Evolutionary conservation across 805 yeast genomes (phyloP).

Genomic region (Pichia pseudocactophila): DNA sequence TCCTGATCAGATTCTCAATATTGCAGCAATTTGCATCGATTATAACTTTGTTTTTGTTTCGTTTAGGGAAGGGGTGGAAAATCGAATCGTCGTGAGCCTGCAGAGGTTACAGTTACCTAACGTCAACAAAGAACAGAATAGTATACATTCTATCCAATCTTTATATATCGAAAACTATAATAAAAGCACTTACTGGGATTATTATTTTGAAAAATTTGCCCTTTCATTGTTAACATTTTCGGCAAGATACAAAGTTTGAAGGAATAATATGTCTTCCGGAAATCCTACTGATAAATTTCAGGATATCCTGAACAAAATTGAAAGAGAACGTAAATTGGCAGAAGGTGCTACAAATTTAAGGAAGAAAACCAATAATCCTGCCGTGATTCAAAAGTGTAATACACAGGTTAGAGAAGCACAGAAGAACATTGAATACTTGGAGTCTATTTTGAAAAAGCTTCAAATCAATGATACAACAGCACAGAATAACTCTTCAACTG

Average conservation of each 20-base stretch:
- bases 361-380: constrained; percentile 66
- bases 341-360: constrained; percentile 79
- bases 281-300: constrained; percentile 30
- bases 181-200: too few relatives aligned
- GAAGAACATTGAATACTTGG: constrained; percentile 81
- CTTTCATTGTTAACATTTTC: too few relatives aligned
- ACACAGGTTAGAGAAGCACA: constrained; percentile 86
- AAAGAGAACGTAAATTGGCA: constrained; percentile 79
- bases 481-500: constrained; percentile 1
- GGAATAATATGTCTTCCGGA: constrained; percentile 19
- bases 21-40: too few relatives aligned
- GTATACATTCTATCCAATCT: too few relatives aligned
- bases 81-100: too few relatives aligned
- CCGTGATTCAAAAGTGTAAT: constrained; percentile 85
- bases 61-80: neutral
- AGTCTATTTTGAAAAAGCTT: constrained; percentile 63
- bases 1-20: too few relatives aligned
- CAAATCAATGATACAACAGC: constrained; percentile 15
- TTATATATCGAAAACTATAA: too few relatives aligned
- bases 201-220: too few relatives aligned
- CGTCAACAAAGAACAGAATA: too few relatives aligned
- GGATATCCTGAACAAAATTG: constrained; percentile 79
- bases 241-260: too few relatives aligned
- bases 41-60: neutral
- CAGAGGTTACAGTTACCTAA: too few relatives aligned